Evolutionary conservation across 495 filamentous ascomycete genomes (phyloP), one percentile per base, ranked within the genome.

Genomic region (Astrothelium subdiscretum): DNA sequence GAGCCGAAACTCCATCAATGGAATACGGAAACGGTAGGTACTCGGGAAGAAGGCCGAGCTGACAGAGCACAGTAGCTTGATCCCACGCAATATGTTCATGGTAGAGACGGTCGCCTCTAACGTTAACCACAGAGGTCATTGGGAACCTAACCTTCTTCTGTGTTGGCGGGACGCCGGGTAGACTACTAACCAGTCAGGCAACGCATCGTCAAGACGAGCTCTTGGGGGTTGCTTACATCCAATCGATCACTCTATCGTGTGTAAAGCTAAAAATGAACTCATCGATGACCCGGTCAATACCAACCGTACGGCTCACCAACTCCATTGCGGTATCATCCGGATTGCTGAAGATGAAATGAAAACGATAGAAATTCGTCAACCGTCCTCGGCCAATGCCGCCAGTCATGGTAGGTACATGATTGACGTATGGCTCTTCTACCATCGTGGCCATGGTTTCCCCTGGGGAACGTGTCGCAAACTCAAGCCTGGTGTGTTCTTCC

Each of bases 351-450:
- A 65, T 60, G 15, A 58, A 61, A 42, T 61, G 20, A 73, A 69
- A 32, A 57, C 61, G 40, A 32, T 66, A 66, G 51, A 66, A 66
- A 35, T 66, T 59, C 12, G 64, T 66, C 15, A 66, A 29, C 3
- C 32, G 24, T 13, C 32, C 61, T 54, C 64, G 27, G 2, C 61
- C 64, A 18, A 66, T 60, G 15, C 64, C 64, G 6, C 64, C 63
- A 42, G 61, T 78, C 75, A 79, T 65, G 57, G 78, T 81, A 1
- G 83, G 81, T 4, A 85, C 67, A 60, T 85, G 79, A 68, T 83
- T 84, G 22, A 85, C 81, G 64, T 83, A 83, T 5, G 83, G 83
- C 66, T 84, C 77, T 20, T 77, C 70, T 11, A 82, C 79, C 81
- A 85, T 85, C 8, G 81, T 84, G 15, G 73, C 73, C 80, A 85